Base-by-base conservation (phyloP, 31 red algal species). In the Bonnemaisonia californica region DNA sequence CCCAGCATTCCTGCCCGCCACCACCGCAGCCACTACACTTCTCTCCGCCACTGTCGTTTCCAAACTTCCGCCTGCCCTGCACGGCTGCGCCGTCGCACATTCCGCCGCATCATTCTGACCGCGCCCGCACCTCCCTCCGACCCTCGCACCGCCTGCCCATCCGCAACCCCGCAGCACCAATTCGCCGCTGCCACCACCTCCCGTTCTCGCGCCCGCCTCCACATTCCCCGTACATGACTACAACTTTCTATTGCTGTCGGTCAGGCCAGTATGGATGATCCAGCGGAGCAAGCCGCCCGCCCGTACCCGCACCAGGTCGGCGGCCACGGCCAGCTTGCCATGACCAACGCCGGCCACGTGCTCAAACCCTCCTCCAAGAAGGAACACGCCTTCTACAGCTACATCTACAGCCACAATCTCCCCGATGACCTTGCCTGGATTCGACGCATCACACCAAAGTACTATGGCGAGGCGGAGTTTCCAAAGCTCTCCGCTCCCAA, bases 281-380 rank as follows among this genome's bases (percentile, higher is more conserved):
- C 23, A 4, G 34, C 54, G 22, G 47, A 60, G 3, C 55, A 62
- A 33, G 34, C 63, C 29, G 63, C 70, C 18, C 70, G 41, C 33
- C 59, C 83, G 45, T 98, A 91, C 80, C 88, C 91, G 48, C 95
- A 98, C 70, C 96, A 98, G 62, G 96, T 98, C 40, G 96, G 96
- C 22, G 96, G 96, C 29, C 96, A 98, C 62, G 92, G 92, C 0
- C 83, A 90, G 61, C 73, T 98, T 11, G 27, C 42, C 22, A 37
- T 77, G 27, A 71, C 47, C 36, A 19, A 42, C 18, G 42, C 36
- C 12, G 92, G 92, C 5, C 74, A 62, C 16, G 57, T 98, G 23
- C 69, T 92, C 33, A 98, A 98, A 67, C 96, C 96, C 13, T 71
- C 89, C 29, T 31, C 71, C 26, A 29, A 61, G 31, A 86, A 83